Percentiles rank a stretch among this genome's conserved stretches.
These are phyloP conservation scores for Cryptococcus depauperatus DNA, from an alignment of 1,284 basidiomycete species.

Conservation along the genomic window DNA sequence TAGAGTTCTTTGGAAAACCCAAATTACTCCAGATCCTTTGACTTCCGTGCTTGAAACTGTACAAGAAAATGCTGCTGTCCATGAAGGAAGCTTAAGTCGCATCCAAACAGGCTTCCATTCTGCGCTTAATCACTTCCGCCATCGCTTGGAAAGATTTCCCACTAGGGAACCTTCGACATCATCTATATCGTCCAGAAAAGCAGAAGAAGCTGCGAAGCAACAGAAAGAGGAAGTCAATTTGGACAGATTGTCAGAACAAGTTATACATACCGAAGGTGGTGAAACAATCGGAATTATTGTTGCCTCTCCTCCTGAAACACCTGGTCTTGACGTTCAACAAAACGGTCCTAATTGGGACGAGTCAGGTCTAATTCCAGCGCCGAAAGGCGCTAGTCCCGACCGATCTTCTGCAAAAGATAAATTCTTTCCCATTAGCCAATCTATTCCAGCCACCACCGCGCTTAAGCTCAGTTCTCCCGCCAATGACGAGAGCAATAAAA, in stretches of 20 bases:
- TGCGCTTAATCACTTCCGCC: slow-evolving; percentile 24
- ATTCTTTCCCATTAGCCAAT: slow-evolving; percentile 1
- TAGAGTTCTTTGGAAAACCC: slow-evolving; percentile 44
- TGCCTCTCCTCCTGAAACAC: slow-evolving; percentile 10
- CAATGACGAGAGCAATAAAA: background rate
- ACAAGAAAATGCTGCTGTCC: background rate
- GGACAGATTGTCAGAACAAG: too few relatives aligned
- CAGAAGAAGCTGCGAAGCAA: too few relatives aligned
- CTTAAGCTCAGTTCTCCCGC: too few relatives aligned
- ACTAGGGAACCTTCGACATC: slow-evolving; percentile 25
- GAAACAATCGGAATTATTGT: slow-evolving; percentile 1
- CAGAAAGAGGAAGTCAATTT: too few relatives aligned
- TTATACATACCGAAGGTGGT: background rate
- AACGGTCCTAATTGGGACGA: background rate
- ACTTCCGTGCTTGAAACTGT: slow-evolving; percentile 2
- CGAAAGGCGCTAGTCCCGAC: slow-evolving; percentile 1
- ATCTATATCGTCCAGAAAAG: too few relatives aligned
- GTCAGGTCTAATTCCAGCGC: slow-evolving; percentile 11
- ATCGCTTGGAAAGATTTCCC: slow-evolving; percentile 16
- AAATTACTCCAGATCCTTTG: slow-evolving; percentile 28
- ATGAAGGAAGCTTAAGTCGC: slow-evolving; percentile 18
- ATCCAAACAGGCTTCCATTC: slow-evolving; percentile 29
- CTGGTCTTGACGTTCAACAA: background rate
- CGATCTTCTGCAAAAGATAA: background rate
- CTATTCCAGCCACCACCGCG: too few relatives aligned